Evolutionary conservation across 139 green algal genomes (phyloP), one percentile per base, ranked within the genome.

Genomic region (Tetraselmis chui): DNA sequence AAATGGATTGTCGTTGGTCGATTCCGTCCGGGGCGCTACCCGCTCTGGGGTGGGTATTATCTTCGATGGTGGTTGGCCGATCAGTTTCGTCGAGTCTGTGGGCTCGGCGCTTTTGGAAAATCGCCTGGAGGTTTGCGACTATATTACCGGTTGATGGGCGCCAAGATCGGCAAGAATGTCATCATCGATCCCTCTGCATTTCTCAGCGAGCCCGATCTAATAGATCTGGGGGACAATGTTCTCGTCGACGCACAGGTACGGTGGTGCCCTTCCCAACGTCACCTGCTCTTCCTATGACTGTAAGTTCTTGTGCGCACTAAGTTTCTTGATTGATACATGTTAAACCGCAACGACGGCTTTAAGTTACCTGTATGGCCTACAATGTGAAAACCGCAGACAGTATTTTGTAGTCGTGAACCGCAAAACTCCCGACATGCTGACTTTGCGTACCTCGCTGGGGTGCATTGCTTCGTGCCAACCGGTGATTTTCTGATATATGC

Each of bases 1-100:
- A 67, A 67, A 18, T 67, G 45, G 45, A 18, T 18, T 5, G 11
- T 67, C 11, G 45, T 67, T 5, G 45, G 45, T 5, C 45, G 45
- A 18, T 18, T 67, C 11, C 45, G 45, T 18, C 45, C 45, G 45
- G 45, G 45, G 45, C 45, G 45, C 45, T 25, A 5, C 59, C 81
- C 74, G 1, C 76, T 87, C 27, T 87, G 84, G 84, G 84, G 84
- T 25, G 28, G 59, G 30, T 78, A 79, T 23, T 87, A 87, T 80
- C 59, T 87, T 28, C 59, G 80, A 0, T 87, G 84, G 84, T 87
- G 59, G 59, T n/a, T 87, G 0, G 80, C 59, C 1, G 32, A 81
- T 26, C 80, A 85, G 59, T 22, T 82, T 11, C 27, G 31, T 1
- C 32, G 78, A 5, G 77, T 86, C 29, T 80, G 30, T 31, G 80